Evolutionary conservation across 768 basidiomycete species (phyloP), one percentile per base, ranked within the genome.

Genomic region (Pleurotus cornucopiae): DNA sequence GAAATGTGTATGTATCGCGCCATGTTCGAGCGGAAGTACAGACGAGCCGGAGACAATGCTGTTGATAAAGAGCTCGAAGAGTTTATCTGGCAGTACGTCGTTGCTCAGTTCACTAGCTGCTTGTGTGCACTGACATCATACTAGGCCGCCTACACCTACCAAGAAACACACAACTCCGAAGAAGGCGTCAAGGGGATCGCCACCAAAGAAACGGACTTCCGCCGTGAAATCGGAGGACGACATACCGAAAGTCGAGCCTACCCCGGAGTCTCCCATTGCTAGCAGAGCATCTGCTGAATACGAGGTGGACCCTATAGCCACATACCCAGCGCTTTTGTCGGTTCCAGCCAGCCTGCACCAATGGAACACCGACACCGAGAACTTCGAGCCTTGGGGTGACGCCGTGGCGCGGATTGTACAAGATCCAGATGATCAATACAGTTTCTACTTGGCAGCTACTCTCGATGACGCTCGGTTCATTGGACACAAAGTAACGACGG

Each of bases 1-100:
- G 94, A 98, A 72, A 86, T 86, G 21, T 91, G 94, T 72, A 89
- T 98, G 80, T 91, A 96, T 63, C 85, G 91, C 25, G 96, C 96
- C 57, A 94, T 98, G 86, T 98, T 88, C 69, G 97, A 99, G 67
- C 84, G 94, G 71, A 95, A 94, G 74, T 88, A 89, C 75, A 86
- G 78, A 63, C 75, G 62, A 49, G 83, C 82, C 62, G 89, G 91
- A 9, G 86, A 91, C 54, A 81, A 76, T 58, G 80, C 86, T 14
- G 69, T 68, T 26, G 88, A 92, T 62, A 70, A 76, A 1, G 85
- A 89, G 30, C 73, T 98, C 37, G 82, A 87, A 30, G 82, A 91
- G 64, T 91, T 98, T 64, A 83, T 89, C 18, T 89, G 86, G 82
- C 79, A 79, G 90, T 94, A 63, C 70, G 89, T 80, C 30, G 20